Percentiles rank a stretch among this genome's conserved stretches.
These are phyloP conservation scores for Leucosporidium scottii DNA, from an alignment of 768 basidiomycete species.

Conservation along the genomic window DNA sequence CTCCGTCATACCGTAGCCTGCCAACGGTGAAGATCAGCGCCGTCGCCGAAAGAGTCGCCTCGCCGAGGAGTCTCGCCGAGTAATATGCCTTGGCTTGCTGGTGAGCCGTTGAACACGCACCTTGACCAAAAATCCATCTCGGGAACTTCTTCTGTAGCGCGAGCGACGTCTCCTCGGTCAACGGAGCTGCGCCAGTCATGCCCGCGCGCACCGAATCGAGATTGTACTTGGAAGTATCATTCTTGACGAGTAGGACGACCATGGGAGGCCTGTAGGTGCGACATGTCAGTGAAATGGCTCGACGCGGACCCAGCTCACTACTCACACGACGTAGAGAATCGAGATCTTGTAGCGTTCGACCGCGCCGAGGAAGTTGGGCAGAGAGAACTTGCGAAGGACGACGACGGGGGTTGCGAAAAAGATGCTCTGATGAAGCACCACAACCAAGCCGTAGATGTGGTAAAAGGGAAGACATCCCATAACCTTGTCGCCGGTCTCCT, in stretches of 20 bases:
- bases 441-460: slow-evolving; percentile 30
- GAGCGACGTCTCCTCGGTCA: slow-evolving; percentile 10
- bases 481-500: slow-evolving; percentile 18
- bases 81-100: no score
- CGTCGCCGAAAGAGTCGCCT: no score
- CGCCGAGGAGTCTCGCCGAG: no score
- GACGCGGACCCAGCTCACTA: background rate
- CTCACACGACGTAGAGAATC: slow-evolving; percentile 26
- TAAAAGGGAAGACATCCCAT: slow-evolving; percentile 19
- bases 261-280: background rate
- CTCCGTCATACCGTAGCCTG: slow-evolving; percentile 17
- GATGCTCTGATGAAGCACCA: background rate
- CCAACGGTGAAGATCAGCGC: no score
- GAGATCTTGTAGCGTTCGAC: slow-evolving; percentile 20
- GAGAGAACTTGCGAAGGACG: slow-evolving; percentile 10
- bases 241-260: slow-evolving; percentile 26
- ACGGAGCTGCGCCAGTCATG: slow-evolving; percentile 28
- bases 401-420: background rate
- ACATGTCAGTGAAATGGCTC: background rate
- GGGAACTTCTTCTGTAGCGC: slow-evolving; percentile 20
- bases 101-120: background rate
- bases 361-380: slow-evolving; percentile 8
- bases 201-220: slow-evolving; percentile 1
- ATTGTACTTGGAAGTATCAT: slow-evolving; percentile 13
- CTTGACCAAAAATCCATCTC: slow-evolving; percentile 13